Base-by-base conservation (phyloP, 2,329 filamentous ascomycete genomes). In the Chaetomium sp. region DNA sequence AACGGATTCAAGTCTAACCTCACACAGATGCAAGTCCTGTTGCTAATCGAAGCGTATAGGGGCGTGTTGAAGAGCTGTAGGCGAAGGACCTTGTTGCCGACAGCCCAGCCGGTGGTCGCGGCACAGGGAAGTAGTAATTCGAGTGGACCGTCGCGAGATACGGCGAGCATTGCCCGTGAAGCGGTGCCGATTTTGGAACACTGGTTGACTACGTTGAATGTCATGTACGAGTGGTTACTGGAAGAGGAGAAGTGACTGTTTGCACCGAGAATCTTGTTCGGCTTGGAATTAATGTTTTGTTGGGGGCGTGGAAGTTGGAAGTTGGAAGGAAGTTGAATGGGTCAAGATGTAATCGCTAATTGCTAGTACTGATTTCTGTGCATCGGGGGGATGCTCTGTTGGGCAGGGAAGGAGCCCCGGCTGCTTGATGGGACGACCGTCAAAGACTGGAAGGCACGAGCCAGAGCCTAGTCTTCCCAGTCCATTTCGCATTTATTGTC, bases 21-120 rank as follows among this genome's bases (percentile, higher is more conserved):
- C 19, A 56, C 23, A 16, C 31, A 42, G 54, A 9, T 63, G 57
- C 67, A 70, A 45, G 42, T 68, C 23, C 25, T 66, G 55, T 38
- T 71, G 54, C 42, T 71, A 29, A 70, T 69, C 16, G 68, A 69
- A 50, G 67, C 67, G 35, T 71, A 71, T 42, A 66, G 68, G 57
- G 65, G 62, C 0, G 29, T 66, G 50, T 29, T 71, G 35, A 57
- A 65, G 23, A 38, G 45, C 2, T 68, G 67, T 45, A 51, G 49
- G 45, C 27, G 35, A 23, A 45, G 54, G 51, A 19, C 21, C 29
- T 10, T 8, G 50, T 12, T 23, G 53, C 38, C n/a, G 31, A 10
- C 6, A 38, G 5, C 9, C 13, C 35, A 19, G 35, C 6, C 35
- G 13, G 35, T 16, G 12, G 35, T 5, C 35, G 35, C 7, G 27